Conservation (phyloP, 306 rosid genomes). For the Dicorynia guianensis region DNA sequence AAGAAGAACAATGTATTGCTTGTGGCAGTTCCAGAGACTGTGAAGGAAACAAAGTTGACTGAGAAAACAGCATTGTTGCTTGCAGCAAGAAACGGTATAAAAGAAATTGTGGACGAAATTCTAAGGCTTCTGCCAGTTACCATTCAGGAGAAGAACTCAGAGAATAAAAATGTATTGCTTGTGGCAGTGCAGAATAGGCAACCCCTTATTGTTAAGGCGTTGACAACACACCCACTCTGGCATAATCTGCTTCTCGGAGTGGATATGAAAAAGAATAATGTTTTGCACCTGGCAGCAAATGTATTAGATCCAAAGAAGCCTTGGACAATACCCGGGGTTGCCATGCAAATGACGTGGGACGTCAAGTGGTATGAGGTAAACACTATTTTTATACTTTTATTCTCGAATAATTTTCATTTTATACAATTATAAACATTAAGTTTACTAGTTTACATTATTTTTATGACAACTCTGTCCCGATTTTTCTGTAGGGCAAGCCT, state of each 20-base stretch:
- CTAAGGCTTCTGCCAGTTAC: slow-evolving; percentile 33
- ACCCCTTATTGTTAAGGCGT: slow-evolving; percentile 29
- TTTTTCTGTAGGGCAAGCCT: too few relatives aligned
- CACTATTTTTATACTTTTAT: too few relatives aligned
- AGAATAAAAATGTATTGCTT: slow-evolving; percentile 44
- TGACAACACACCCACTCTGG: slow-evolving; percentile 10
- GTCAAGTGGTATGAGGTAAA: slow-evolving; percentile 54
- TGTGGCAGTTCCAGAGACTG: too few relatives aligned
- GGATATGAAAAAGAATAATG: slow-evolving; percentile 23
- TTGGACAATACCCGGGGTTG: slow-evolving; percentile 50
- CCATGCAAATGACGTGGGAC: slow-evolving; percentile 59
- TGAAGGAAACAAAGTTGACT: too few relatives aligned
- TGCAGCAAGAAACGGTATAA: slow-evolving; percentile 47
- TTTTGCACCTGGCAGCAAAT: slow-evolving; percentile 44
- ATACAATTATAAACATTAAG: too few relatives aligned
- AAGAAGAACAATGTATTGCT: too few relatives aligned
- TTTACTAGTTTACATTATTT: too few relatives aligned
- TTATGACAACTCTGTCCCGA: too few relatives aligned
- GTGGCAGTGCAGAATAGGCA: slow-evolving; percentile 42
- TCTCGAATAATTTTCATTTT: too few relatives aligned
- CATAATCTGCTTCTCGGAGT: slow-evolving; percentile 21
- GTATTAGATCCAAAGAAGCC: slow-evolving; percentile 20
- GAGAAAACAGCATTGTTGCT: slow-evolving; percentile 35
- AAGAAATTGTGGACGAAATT: slow-evolving; percentile 43
- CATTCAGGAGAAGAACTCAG: slow-evolving; percentile 31